Conservation (phyloP, 2,329 filamentous ascomycete species). For the Diaporthe sp. region DNA sequence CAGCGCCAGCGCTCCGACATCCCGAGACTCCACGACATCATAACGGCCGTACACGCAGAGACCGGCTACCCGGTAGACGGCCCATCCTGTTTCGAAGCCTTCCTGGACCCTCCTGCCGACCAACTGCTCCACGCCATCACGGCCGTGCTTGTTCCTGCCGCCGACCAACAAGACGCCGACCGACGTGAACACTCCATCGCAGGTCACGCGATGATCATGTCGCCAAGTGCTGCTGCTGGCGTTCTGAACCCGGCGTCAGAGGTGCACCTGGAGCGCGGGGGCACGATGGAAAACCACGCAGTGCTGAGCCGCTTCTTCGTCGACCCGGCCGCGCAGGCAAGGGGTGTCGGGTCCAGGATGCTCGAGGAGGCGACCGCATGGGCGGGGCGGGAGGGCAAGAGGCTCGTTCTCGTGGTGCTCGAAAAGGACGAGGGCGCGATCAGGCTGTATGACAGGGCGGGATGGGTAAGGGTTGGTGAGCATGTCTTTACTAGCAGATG, state of each 20-base stretch:
- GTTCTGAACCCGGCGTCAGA: neutral
- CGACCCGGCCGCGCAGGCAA: neutral
- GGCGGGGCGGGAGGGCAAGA: neutral
- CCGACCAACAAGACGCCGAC: neutral
- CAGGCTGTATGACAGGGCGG: neutral
- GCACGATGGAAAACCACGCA: constrained; percentile 1
- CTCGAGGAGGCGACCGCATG: neutral
- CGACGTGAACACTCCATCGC: neutral
- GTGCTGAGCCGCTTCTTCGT: constrained; percentile 22
- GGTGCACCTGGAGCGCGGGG: neutral
- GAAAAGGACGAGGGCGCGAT: constrained; percentile 3
- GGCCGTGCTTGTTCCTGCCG: neutral
- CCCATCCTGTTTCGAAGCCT: neutral
- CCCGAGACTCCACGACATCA: neutral
- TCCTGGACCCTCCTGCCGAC: neutral
- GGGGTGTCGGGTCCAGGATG: constrained; percentile 2
- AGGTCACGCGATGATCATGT: constrained; percentile 18
- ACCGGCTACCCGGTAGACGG: constrained; percentile 1
- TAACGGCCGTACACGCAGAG: neutral
- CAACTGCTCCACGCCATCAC: neutral
- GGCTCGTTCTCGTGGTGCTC: neutral
- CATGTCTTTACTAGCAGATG: neutral
- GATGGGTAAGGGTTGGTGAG: constrained; percentile 26
- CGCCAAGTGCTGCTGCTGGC: neutral
- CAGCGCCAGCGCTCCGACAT: neutral